Evolutionary conservation across 306 rosid genomes (phyloP).

Genomic region (Nissolia schottii): DNA sequence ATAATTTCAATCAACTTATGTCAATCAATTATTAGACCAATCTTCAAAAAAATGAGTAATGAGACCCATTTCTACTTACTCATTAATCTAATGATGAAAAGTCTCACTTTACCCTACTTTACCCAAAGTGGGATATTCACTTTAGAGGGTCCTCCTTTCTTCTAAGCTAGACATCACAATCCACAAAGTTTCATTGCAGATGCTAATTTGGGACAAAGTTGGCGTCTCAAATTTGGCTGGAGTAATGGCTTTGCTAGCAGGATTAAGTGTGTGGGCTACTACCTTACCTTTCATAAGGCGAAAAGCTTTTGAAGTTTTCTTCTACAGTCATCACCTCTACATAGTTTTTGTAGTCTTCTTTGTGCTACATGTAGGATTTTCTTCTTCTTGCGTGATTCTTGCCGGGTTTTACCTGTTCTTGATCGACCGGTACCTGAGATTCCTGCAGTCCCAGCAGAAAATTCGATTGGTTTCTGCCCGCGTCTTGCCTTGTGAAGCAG

Average conservation of each 20-base stretch:
- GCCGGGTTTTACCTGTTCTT: slow-evolving; percentile 63
- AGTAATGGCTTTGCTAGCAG: slow-evolving; percentile 43
- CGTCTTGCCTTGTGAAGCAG: slow-evolving; percentile 49
- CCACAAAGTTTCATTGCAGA: slow-evolving; percentile 25
- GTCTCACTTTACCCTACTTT: too few relatives aligned
- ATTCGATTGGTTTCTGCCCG: slow-evolving; percentile 38
- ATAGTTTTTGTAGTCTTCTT: slow-evolving; percentile 51
- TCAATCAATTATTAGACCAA: too few relatives aligned
- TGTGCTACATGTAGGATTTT: slow-evolving; percentile 52
- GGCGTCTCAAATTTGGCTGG: slow-evolving; percentile 60
- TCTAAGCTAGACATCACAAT: slow-evolving; percentile 6
- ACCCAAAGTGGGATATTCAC: too few relatives aligned
- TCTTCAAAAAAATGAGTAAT: too few relatives aligned
- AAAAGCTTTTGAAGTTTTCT: slow-evolving; percentile 52
- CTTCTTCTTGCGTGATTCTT: slow-evolving; percentile 47
- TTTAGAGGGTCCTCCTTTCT: too few relatives aligned
- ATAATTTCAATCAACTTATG: too few relatives aligned
- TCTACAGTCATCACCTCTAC: slow-evolving; percentile 52
- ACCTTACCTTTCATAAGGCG: slow-evolving; percentile 43
- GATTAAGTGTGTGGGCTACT: slow-evolving; percentile 52
- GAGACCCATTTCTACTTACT: too few relatives aligned
- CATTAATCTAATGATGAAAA: too few relatives aligned
- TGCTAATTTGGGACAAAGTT: slow-evolving; percentile 44
- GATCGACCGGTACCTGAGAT: slow-evolving; percentile 49
- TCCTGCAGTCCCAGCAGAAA: slow-evolving; percentile 48